A percentile compares a stretch with the other conserved stretches of the same genome.
phyloP scores from a whole-genome alignment of 345 rosid species.

The Salix suchowensis region DNA sequence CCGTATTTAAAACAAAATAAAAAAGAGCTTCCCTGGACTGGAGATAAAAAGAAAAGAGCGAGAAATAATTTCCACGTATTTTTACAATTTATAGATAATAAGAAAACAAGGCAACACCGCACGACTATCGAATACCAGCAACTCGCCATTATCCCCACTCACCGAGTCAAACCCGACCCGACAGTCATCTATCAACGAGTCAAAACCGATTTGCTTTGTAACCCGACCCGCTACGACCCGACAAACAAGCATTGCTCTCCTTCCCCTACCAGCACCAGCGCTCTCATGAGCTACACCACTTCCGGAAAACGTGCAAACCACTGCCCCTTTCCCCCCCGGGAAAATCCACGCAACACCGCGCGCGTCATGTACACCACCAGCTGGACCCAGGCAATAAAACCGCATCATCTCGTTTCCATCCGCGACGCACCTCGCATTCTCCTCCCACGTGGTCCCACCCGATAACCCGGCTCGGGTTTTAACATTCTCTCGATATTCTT shows the following conservation, averaged over 20 bases:
- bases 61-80: constrained; percentile 17
- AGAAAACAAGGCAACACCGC: constrained; percentile 96
- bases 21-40: background rate
- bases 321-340: constrained; percentile 55
- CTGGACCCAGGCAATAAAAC: constrained; percentile 77
- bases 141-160: constrained; percentile 76
- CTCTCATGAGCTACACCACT: constrained; percentile 78
- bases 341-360: constrained; percentile 52
- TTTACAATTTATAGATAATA: constrained; percentile 82
- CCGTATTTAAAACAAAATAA: constrained; percentile 7
- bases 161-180: constrained; percentile 77
- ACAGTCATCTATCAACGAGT: constrained; percentile 36
- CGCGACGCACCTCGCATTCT: constrained; percentile 74
- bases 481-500: constrained; percentile 81
- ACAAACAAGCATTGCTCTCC: constrained; percentile 91
- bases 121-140: constrained; percentile 76
- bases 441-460: constrained; percentile 42
- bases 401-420: constrained; percentile 99
- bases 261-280: constrained; percentile 77
- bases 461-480: constrained; percentile 45
- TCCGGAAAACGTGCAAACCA: constrained; percentile 65
- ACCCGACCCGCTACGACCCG: constrained; percentile 92
- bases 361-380: constrained; percentile 18
- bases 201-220: constrained; percentile 39
- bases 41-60: background rate